phyloP scores from a whole-genome alignment of 495 filamentous ascomycete genomes.

The Penicillium robsamsonii region DNA sequence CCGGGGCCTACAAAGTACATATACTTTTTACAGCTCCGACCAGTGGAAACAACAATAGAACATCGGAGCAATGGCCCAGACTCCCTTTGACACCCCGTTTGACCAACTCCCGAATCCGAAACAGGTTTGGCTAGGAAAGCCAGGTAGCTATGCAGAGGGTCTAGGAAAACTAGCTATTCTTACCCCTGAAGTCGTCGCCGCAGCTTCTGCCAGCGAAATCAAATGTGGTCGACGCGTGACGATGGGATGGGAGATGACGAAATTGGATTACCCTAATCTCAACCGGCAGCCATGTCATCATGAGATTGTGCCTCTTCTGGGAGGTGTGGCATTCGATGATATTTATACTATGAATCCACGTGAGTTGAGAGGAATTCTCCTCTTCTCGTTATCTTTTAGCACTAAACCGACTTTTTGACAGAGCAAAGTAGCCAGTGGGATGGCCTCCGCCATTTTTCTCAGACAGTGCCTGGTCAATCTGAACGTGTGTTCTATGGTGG shows the following conservation, averaged over 20 bases:
- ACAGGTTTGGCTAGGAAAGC: conserved; percentile 43
- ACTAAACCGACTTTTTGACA: conserved; percentile 7
- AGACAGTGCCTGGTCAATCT: conserved; percentile 31
- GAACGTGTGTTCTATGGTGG: conserved; percentile 51
- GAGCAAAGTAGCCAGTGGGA: conserved; percentile 73
- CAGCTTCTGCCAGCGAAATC: conserved; percentile 38
- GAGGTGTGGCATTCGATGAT: conserved; percentile 56
- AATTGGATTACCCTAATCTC: conserved; percentile 45
- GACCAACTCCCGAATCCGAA: conserved; percentile 43
- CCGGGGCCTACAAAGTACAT: background rate
- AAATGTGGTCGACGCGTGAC: conserved; percentile 39
- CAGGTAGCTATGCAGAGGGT: conserved; percentile 43
- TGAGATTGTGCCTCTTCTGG: conserved; percentile 40
- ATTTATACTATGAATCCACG: conserved; percentile 66
- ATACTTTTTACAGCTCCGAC: background rate
- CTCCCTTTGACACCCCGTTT: conserved; percentile 35
- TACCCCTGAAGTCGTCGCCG: conserved; percentile 42
- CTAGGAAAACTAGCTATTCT: conserved; percentile 43
- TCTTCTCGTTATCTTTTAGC: background rate
- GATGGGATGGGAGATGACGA: conserved; percentile 46
- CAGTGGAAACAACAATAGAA: background rate
- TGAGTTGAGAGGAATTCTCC: conserved; percentile 11
- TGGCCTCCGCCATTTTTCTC: conserved; percentile 56
- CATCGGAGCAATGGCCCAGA: conserved; percentile 17
- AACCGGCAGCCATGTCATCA: conserved; percentile 42